Evolutionary conservation across 495 filamentous ascomycete species (phyloP), one percentile per base, ranked within the genome.

Genomic region (Penicillium chermesinum): DNA sequence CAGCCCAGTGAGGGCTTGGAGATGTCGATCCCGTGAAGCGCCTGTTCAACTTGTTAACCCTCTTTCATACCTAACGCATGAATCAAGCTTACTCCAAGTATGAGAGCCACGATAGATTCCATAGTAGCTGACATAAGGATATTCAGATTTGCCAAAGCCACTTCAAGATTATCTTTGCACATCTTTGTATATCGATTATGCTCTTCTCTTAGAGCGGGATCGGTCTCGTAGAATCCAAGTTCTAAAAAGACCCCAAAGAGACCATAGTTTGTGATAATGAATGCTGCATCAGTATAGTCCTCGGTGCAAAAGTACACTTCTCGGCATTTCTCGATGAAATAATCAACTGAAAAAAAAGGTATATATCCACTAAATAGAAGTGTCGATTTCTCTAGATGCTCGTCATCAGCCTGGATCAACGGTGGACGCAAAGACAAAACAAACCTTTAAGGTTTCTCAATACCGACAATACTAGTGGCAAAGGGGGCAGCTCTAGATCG

Each of bases 1-100:
- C 82, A 80, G n/a, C 77, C 78, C 6, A 85, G 65, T 0, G 82
- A 81, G 1, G 81, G 81, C 32, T 82, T 81, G 7, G 78, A 81
- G 8, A 78, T 73, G 39, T 87, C 81, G 25, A 85, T 73, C 13
- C 79, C 77, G 55, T 83, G 81, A 32, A 69, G 59, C 38, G 74
- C 65, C 74, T 75, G 21, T 6, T 1, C 10, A 14, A 13, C 14
- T 50, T 1, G 50, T 51, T 40, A 39, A n/a, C 2, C 8, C 7
- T 35, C 7, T 6, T 41, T 19, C 0, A 27, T n/a, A n/a, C n/a
- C 2, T 27, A 18, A 15, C 6, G 1, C 18, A 30, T 21, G 15
- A 17, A 16, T 3, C 10, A 18, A 41, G 50, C 72, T 67, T 50
- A 83, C 81, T 10, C 78, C 82, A 35, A 85, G 59, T 4, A 79